phyloP scores from a whole-genome alignment of 495 filamentous ascomycete species.

The Clavariopsis aquatica region DNA sequence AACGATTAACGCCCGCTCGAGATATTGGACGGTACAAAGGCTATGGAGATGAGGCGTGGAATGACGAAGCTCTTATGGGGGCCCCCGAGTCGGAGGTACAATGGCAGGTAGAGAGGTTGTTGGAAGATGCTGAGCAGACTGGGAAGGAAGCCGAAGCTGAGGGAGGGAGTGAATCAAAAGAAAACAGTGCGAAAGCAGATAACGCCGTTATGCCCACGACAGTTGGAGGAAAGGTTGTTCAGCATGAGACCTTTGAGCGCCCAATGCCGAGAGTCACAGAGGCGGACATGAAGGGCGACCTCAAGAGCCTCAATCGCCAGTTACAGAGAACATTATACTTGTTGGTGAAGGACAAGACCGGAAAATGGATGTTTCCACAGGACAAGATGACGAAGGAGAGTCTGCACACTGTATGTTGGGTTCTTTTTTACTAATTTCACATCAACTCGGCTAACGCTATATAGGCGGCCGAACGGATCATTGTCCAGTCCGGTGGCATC shows the following conservation, averaged over 20 bases:
- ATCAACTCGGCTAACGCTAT: constrained; percentile 13
- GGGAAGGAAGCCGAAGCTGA: constrained; percentile 43
- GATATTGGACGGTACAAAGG: constrained; percentile 87
- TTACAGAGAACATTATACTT: constrained; percentile 83
- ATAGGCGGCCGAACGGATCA: constrained; percentile 78
- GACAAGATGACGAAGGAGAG: constrained; percentile 69
- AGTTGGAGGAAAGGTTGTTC: constrained; percentile 36
- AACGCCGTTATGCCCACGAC: not conserved
- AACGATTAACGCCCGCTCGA: constrained; percentile 71
- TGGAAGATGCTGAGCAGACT: constrained; percentile 74
- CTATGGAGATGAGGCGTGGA: constrained; percentile 77
- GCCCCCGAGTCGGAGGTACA: constrained; percentile 61
- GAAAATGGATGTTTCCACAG: constrained; percentile 76
- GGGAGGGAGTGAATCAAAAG: constrained; percentile 51
- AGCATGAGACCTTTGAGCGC: constrained; percentile 68
- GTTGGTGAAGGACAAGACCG: constrained; percentile 69
- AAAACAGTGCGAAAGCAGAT: constrained; percentile 59
- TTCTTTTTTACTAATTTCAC: not conserved
- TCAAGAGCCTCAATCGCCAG: constrained; percentile 72
- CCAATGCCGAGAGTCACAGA: constrained; percentile 73
- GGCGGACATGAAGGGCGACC: constrained; percentile 74
- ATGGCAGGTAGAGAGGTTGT: constrained; percentile 63
- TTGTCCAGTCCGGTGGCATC: constrained; percentile 72
- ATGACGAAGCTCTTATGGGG: constrained; percentile 85
- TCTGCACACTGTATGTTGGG: constrained; percentile 70